Evolutionary conservation across 441 rosid genomes (phyloP), one percentile per base, ranked within the genome.

Genomic region (Brassica balearica): DNA sequence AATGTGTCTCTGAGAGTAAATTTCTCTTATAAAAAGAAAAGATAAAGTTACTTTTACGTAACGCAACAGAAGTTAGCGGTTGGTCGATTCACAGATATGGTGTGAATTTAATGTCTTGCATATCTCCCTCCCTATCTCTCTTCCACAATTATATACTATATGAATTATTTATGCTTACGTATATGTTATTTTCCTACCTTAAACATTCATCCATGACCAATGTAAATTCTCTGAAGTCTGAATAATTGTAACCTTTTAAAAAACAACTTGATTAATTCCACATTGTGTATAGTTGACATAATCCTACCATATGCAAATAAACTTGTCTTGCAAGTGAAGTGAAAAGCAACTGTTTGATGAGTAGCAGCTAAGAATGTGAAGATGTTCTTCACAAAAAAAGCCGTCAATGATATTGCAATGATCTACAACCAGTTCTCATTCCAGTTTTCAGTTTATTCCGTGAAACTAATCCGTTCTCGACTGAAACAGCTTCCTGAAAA

Each of bases 351-450:
- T 51, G 70, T 38, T 68, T 73, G 41, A 70, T 29, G 59, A 73
- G 74, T 68, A 53, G 82, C 43, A 53, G 82, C 43, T 82, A 62
- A 92, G 87, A 74, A 95, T 83, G 72, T 77, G 71, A 10, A 88
- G 81, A 81, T 89, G 84, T 72, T 78, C 84, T 72, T 87, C 80
- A 97, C 96, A 93, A 68, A 93, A 89, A 78, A 84, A 76, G 10
- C 65, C 79, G 65, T 88, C 96, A 60, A 93, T 91, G 75, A 90
- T 87, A 61, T 89, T 88, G 70, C 89, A 87, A 78, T 91, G 85
- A 12, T 87, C 81, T 25, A 86, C 72, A 2, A 82, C 70, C 59
- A 88, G 86, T 67, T 77, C 78, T 12, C 78, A 77, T 65, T 65
- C 7, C 59, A 15, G n/a, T 34, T 69, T 84, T 74, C 59, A 20